Base-by-base conservation (phyloP, 208 protist species). In the Trypanosoma mega region DNA sequence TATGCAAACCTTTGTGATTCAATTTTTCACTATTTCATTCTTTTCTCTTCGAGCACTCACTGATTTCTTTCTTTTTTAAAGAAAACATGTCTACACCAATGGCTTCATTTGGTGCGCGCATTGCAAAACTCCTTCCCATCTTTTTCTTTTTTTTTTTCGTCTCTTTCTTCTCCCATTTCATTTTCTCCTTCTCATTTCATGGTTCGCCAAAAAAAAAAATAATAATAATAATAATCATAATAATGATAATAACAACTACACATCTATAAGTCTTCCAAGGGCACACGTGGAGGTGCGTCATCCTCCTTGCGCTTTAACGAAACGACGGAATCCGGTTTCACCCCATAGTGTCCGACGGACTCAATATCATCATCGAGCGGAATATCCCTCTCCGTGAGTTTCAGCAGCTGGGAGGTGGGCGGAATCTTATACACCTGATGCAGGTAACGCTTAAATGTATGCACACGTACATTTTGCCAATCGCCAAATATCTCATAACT, bases 401-500 rank as follows among this genome's bases (percentile, higher is more conserved):
- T 63, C 33, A 94, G 69, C 12, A 84, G 50, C 68, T 94, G 87
- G 48, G 72, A 71, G 23, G 73, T 46, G 0, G 88, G 85, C 14
- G 82, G 52, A 27, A 94, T 82, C 69, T 87, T 82, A 49, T 83
- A 92, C 23, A 92, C 88, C 70, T 92, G 85, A 47, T 94, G 79
- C 8, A 94, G 58, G 49, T 94, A 94, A 8, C 88, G 72, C 63
- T 94, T 94, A 56, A 94, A 83, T 5, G 88, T 94, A 59, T 94
- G 88, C 24, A 94, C 76, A 68, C 83, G 82, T 11, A 92, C 85
- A 27, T 62, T 78, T 11, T 77, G 68, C 85, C 88, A 94, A 62
- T 92, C 88, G 8, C 88, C 88, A 63, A 87, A 92, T 41, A 92
- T 89, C 67, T 90, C 85, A 66, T 90, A 92, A 63, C 77, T 91